Conservation (phyloP, 768 basidiomycete species). For the Glaciozyma martinii region DNA sequence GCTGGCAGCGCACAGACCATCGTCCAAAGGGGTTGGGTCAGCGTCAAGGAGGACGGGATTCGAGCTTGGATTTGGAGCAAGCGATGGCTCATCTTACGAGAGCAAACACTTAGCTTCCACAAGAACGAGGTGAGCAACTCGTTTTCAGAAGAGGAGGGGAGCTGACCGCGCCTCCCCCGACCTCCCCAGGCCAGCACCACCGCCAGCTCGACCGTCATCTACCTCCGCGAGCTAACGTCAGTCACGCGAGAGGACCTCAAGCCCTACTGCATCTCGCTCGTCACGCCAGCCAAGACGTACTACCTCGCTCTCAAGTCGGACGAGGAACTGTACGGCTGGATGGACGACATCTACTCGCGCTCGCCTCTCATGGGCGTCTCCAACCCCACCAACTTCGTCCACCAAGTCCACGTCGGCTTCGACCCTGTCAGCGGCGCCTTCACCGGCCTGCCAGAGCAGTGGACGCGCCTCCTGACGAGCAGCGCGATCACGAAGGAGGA, state of each 20-base stretch:
- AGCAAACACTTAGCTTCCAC: constrained; percentile 67
- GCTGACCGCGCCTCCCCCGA: constrained; percentile 44
- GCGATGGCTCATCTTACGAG: constrained; percentile 80
- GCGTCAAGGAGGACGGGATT: constrained; percentile 88
- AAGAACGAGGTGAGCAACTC: constrained; percentile 71
- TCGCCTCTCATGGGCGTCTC: constrained; percentile 88
- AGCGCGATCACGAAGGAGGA: constrained; percentile 97
- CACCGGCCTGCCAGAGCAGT: constrained; percentile 94
- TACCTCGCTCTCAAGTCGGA: constrained; percentile 77
- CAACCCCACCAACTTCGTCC: constrained; percentile 94
- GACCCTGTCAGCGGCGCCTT: constrained; percentile 90
- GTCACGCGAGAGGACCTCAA: constrained; percentile 89
- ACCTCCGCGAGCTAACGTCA: constrained; percentile 66
- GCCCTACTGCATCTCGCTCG: constrained; percentile 82
- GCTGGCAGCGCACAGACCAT: constrained; percentile 18
- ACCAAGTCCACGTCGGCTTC: constrained; percentile 96
- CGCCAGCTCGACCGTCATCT: constrained; percentile 51
- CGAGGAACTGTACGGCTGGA: constrained; percentile 96
- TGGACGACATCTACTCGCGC: constrained; percentile 88
- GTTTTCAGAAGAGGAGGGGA: constrained; percentile 3
- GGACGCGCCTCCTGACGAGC: constrained; percentile 92
- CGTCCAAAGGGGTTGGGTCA: constrained; percentile 53
- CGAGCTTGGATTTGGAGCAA: constrained; percentile 84
- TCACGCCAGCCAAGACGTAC: constrained; percentile 72
- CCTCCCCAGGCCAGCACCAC: constrained; percentile 30